These are phyloP conservation scores for Phytophthora meadii DNA, from an alignment of 352 stramenopile genomes.

Conservation along the genomic window DNA sequence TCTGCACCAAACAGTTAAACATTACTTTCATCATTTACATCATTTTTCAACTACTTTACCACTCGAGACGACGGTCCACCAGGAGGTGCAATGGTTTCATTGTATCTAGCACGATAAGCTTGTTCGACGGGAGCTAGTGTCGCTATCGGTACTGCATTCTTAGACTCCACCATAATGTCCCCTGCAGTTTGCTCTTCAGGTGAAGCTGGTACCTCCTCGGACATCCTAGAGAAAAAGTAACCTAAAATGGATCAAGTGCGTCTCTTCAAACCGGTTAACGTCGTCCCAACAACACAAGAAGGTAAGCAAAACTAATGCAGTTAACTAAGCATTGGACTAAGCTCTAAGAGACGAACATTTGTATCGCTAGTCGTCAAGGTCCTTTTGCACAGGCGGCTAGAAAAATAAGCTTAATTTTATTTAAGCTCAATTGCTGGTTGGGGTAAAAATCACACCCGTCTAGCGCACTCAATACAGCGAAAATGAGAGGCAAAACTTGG, in stretches of 20 bases:
- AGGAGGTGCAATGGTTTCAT: constrained; percentile 63
- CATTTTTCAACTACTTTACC: constrained; percentile 34
- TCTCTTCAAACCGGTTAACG: constrained; percentile 11
- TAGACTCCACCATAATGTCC: background rate
- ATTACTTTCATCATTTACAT: background rate
- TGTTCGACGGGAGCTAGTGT: constrained; percentile 29
- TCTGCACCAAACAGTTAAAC: constrained; percentile 30
- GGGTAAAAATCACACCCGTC: too few relatives aligned
- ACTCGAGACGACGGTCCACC: constrained; percentile 46
- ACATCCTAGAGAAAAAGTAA: constrained; percentile 5
- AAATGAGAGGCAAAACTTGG: too few relatives aligned
- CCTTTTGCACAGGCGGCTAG: too few relatives aligned
- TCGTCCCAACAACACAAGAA: background rate
- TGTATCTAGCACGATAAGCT: constrained; percentile 54
- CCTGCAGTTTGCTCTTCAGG: constrained; percentile 3
- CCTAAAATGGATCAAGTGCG: constrained; percentile 9
- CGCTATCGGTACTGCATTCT: background rate
- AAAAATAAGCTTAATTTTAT: too few relatives aligned
- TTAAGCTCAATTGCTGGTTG: too few relatives aligned
- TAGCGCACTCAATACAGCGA: too few relatives aligned
- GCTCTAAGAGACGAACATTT: background rate
- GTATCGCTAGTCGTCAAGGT: constrained; percentile 5
- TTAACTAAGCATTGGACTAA: constrained; percentile 5
- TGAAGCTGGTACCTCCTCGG: constrained; percentile 4
- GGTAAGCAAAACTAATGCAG: background rate